Percentiles rank a stretch among this genome's conserved stretches.
Evolutionary conservation across 805 yeast genomes (phyloP).

Genomic region (Metschnikowia colocasiae): DNA sequence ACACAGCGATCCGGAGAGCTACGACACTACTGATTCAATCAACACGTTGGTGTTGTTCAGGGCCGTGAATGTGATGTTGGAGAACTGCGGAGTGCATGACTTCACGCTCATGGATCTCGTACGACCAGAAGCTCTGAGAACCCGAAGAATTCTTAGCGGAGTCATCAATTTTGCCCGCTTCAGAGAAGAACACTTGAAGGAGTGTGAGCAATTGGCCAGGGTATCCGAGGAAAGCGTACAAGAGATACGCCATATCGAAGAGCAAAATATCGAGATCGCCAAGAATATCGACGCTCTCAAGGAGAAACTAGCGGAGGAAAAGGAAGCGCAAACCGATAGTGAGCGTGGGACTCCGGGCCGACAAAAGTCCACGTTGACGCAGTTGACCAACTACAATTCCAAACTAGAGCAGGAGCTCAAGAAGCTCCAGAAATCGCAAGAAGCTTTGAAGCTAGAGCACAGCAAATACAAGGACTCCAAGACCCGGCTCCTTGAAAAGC

Average conservation of each 20-base stretch:
- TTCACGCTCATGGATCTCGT: conserved; percentile 69
- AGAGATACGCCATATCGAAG: conserved; percentile 29
- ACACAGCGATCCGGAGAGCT: conserved; percentile 18
- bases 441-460: conserved; percentile 58
- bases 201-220: conserved; percentile 60
- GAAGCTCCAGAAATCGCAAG: conserved; percentile 58
- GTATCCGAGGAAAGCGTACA: conserved; percentile 50
- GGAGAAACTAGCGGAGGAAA: conserved; percentile 30
- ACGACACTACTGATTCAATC: conserved; percentile 31
- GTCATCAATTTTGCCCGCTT: conserved; percentile 82
- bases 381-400: conserved; percentile 43
- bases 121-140: conserved; percentile 70
- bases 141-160: conserved; percentile 68
- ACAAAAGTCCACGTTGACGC: conserved; percentile 36
- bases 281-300: conserved; percentile 10
- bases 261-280: conserved; percentile 17
- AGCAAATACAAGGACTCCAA: conserved; percentile 62
- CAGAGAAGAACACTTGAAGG: conserved; percentile 70
- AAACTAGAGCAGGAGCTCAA: conserved; percentile 61
- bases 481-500: conserved; percentile 49
- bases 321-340: conserved; percentile 33
- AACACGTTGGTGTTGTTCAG: conserved; percentile 53
- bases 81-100: conserved; percentile 73
- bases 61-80: conserved; percentile 58
- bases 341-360: conserved; percentile 18